Evolutionary conservation across 345 rosid species (phyloP).

Genomic region (Abelmoschus esculentus): DNA sequence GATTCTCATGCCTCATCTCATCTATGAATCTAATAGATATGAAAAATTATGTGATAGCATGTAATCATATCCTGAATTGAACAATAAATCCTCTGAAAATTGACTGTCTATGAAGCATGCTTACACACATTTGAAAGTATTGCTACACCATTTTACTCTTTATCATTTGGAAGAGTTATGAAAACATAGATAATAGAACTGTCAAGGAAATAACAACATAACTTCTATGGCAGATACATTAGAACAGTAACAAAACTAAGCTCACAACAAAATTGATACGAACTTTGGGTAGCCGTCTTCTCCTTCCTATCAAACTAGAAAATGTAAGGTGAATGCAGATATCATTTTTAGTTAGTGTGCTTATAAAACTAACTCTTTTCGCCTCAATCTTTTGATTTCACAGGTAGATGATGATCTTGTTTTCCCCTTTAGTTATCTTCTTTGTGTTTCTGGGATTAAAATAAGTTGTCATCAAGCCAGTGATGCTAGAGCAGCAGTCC

Average conservation of each 20-base stretch:
- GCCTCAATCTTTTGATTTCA: background rate
- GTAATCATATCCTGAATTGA: background rate
- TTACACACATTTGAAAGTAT: background rate
- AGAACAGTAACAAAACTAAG: background rate
- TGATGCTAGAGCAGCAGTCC: background rate
- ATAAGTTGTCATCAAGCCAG: background rate
- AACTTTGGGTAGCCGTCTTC: background rate
- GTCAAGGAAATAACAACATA: background rate
- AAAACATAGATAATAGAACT: background rate
- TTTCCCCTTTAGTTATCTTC: background rate
- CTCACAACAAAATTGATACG: background rate
- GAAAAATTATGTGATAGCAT: background rate
- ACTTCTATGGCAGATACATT: constrained; percentile 3
- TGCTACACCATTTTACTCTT: background rate
- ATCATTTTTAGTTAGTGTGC: background rate
- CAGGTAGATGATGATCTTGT: background rate
- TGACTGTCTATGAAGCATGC: background rate
- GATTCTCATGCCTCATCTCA: background rate
- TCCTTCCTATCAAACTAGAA: background rate
- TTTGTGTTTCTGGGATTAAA: background rate
- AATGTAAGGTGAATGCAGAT: background rate
- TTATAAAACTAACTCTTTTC: background rate
- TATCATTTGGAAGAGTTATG: background rate
- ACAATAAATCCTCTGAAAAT: background rate
- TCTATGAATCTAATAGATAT: background rate